phyloP scores from a whole-genome alignment of 2,329 filamentous ascomycete species.

The Apiospora kogelbergensis region DNA sequence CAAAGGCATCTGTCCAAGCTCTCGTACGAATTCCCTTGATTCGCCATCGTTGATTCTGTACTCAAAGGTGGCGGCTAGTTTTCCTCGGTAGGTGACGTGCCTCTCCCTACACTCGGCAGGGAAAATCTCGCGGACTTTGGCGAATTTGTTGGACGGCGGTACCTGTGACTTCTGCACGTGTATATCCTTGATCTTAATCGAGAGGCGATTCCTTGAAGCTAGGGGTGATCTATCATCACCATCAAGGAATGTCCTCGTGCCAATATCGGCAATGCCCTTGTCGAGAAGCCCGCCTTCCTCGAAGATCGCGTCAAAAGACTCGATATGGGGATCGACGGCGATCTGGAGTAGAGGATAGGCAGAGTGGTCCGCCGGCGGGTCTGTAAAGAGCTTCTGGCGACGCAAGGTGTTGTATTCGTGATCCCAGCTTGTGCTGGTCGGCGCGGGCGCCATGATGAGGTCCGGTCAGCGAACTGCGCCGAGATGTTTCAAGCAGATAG shows the following conservation, averaged over 20 bases:
- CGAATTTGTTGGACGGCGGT: slow-evolving; percentile 80
- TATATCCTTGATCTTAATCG: slow-evolving; percentile 77
- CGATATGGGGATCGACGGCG: slow-evolving; percentile 88
- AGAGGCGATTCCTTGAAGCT: slow-evolving; percentile 69
- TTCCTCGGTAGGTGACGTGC: slow-evolving; percentile 87
- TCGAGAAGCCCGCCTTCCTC: slow-evolving; percentile 69
- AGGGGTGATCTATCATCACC: slow-evolving; percentile 65
- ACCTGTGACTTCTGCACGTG: slow-evolving; percentile 80
- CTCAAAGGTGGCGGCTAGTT: slow-evolving; percentile 79
- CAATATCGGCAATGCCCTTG: slow-evolving; percentile 83
- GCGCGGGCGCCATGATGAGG: slow-evolving; percentile 51
- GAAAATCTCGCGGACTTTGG: slow-evolving; percentile 80
- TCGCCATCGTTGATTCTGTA: slow-evolving; percentile 86
- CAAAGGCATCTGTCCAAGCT: slow-evolving; percentile 85
- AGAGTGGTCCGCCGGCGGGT: slow-evolving; percentile 82
- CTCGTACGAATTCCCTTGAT: slow-evolving; percentile 76
- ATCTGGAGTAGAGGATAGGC: slow-evolving; percentile 85
- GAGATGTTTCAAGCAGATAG: not conserved
- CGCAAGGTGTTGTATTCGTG: slow-evolving; percentile 83
- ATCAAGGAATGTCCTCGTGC: slow-evolving; percentile 83
- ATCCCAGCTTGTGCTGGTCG: slow-evolving; percentile 74
- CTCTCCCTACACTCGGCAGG: slow-evolving; percentile 94
- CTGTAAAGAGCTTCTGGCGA: slow-evolving; percentile 83
- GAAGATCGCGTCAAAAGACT: slow-evolving; percentile 93
- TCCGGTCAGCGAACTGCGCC: not conserved